Evolutionary conservation across 2,329 filamentous ascomycete genomes (phyloP).

Genomic region (Westerdykella sp.): DNA sequence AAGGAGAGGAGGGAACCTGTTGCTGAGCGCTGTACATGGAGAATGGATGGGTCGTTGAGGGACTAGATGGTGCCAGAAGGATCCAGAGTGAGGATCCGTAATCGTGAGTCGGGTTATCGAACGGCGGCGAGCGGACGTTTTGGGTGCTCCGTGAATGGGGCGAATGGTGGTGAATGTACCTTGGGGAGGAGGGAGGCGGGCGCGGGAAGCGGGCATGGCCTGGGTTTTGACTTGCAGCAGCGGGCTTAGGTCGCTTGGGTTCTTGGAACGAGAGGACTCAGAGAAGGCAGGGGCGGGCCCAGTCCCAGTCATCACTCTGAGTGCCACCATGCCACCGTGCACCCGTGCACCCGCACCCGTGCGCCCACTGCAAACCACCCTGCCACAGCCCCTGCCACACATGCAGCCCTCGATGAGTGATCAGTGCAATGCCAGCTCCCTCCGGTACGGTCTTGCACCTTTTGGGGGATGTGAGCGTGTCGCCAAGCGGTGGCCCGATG

Average conservation of each 20-base stretch:
- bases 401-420: too few relatives aligned
- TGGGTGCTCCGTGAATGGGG: slow-evolving; percentile 21
- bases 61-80: slow-evolving; percentile 29
- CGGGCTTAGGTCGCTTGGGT: too few relatives aligned
- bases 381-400: too few relatives aligned
- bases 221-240: neutral
- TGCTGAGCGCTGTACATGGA: slow-evolving; percentile 33
- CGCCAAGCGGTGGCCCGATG: too few relatives aligned
- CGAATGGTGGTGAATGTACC: slow-evolving; percentile 6
- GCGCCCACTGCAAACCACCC: neutral
- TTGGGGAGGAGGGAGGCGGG: slow-evolving; percentile 4
- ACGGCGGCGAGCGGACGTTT: slow-evolving; percentile 13
- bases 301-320: neutral
- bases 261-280: too few relatives aligned
- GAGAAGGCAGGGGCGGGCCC: neutral
- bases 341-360: neutral
- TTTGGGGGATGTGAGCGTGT: neutral
- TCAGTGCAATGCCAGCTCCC: neutral
- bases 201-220: neutral
- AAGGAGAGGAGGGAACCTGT: slow-evolving; percentile 22
- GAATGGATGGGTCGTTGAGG: slow-evolving; percentile 15
- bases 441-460: neutral
- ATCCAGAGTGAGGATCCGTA: slow-evolving; percentile 25
- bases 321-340: neutral
- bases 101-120: slow-evolving; percentile 6